Percentiles rank a stretch among this genome's conserved stretches.
phyloP scores from a whole-genome alignment of 768 basidiomycete genomes.

The Hypsizygus marmoreus region DNA sequence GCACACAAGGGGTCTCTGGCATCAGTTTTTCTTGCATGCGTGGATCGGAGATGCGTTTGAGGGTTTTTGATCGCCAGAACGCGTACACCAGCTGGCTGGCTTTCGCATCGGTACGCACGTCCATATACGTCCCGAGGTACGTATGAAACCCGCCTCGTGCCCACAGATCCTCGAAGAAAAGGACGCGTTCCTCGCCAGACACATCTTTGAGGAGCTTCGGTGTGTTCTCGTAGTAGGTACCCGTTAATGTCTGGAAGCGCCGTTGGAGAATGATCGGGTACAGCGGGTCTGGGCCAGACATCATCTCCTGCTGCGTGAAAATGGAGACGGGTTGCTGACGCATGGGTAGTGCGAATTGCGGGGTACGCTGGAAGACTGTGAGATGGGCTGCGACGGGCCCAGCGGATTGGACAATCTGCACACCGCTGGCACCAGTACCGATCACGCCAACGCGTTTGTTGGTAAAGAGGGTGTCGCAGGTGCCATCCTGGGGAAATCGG shows the following conservation, averaged over 20 bases:
- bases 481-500: constrained; percentile 14
- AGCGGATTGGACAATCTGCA: constrained; percentile 16
- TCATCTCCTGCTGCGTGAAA: constrained; percentile 4
- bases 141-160: constrained; percentile 12
- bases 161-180: constrained; percentile 15
- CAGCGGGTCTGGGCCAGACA: no score
- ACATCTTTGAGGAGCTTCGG: constrained; percentile 7
- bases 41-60: constrained; percentile 10
- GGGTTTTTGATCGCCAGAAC: constrained; percentile 19
- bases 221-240: neutral
- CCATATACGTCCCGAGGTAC: constrained; percentile 5
- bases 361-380: constrained; percentile 19
- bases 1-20: constrained; percentile 3
- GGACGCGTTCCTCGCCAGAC: constrained; percentile 13
- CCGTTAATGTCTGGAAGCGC: constrained; percentile 10
- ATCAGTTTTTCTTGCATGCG: constrained; percentile 13
- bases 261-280: constrained; percentile 13
- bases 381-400: constrained; percentile 11
- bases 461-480: constrained; percentile 5
- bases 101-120: constrained; percentile 4
- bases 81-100: constrained; percentile 11
- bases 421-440: constrained; percentile 19
- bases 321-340: neutral
- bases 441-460: constrained; percentile 20
- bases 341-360: constrained; percentile 3